Conservation (phyloP, 306 rosid species). For the Adenanthera pavonina region DNA sequence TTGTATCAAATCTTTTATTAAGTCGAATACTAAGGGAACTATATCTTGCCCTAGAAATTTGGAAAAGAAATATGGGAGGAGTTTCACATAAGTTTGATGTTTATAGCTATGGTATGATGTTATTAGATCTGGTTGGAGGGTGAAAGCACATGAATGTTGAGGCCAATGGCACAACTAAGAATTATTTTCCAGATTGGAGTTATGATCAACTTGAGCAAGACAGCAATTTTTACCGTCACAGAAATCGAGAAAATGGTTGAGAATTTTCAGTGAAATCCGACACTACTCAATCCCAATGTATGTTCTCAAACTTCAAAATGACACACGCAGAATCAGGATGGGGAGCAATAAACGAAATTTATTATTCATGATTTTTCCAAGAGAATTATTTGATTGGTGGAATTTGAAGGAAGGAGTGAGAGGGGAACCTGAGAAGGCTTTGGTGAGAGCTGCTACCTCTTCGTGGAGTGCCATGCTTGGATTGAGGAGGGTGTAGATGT, state of each 20-base stretch:
- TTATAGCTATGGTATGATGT: too few relatives aligned
- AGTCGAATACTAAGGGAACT: too few relatives aligned
- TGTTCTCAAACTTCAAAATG: not conserved
- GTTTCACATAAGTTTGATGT: too few relatives aligned
- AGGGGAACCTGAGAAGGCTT: constrained; percentile 82
- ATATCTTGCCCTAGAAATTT: too few relatives aligned
- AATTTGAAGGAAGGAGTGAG: not conserved
- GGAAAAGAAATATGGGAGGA: too few relatives aligned
- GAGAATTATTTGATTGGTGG: not conserved
- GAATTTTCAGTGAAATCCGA: not conserved
- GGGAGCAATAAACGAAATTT: not conserved
- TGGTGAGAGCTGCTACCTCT: constrained; percentile 64
- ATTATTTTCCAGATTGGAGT: too few relatives aligned
- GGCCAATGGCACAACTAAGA: too few relatives aligned
- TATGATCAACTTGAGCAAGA: too few relatives aligned
- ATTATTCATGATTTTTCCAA: not conserved
- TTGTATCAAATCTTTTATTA: too few relatives aligned
- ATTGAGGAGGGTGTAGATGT: too few relatives aligned
- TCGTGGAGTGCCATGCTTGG: constrained; percentile 57
- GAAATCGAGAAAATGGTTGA: not conserved
- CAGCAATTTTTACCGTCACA: not conserved
- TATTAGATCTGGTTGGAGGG: too few relatives aligned
- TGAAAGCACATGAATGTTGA: too few relatives aligned
- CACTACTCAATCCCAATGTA: not conserved
- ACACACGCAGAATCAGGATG: not conserved